phyloP scores from a whole-genome alignment of 2,329 filamentous ascomycete genomes.

The Fusarium sp. region DNA sequence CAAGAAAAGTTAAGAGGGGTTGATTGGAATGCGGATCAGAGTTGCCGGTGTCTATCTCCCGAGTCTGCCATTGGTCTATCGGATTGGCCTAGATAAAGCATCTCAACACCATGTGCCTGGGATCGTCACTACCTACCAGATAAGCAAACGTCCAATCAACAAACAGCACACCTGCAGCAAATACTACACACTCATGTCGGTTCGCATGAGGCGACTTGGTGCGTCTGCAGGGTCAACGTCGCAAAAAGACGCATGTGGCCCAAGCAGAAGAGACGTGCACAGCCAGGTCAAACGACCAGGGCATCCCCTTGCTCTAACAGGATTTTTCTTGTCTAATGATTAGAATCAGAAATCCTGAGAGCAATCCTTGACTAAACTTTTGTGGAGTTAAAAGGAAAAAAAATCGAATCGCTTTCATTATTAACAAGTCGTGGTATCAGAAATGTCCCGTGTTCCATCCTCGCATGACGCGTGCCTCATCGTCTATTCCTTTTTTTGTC shows the following conservation, averaged over 20 bases:
- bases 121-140: not conserved
- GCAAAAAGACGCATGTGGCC: conserved; percentile 19
- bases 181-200: not conserved
- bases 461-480: not conserved
- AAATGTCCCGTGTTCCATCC: conserved; percentile 35
- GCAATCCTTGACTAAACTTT: not conserved
- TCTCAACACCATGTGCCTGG: not conserved
- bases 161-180: not conserved
- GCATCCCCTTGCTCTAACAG: not conserved
- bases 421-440: conserved; percentile 31
- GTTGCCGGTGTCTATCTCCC: not conserved
- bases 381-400: not conserved
- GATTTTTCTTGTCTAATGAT: not conserved
- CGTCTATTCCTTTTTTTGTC: not conserved
- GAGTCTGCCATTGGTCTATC: not conserved
- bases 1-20: not conserved
- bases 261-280: not conserved
- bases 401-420: conserved; percentile 13
- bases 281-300: not conserved
- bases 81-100: not conserved
- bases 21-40: not conserved
- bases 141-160: not conserved
- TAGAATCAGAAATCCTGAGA: not conserved
- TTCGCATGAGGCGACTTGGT: not conserved
- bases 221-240: not conserved